Base-by-base conservation (phyloP, 2,329 filamentous ascomycete species). In the Verticillium isaacii region DNA sequence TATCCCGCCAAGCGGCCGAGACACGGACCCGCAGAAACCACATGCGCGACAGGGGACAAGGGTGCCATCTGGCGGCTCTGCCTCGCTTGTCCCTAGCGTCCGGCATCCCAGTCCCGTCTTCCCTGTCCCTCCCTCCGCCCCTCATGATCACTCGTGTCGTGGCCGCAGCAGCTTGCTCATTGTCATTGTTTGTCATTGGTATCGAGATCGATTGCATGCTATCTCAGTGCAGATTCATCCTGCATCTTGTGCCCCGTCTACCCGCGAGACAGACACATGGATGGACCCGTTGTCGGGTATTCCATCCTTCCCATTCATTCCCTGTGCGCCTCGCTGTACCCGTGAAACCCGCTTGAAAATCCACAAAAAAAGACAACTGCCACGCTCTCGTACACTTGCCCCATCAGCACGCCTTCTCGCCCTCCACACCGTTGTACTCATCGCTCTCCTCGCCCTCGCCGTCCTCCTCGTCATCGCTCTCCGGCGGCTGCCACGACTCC, bases 401-500 rank as follows among this genome's bases (percentile, higher is more conserved):
- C 34, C 52, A 23, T 14, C 56, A 29, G 15, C 29, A 57, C 32
- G 7, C 23, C 52, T 32, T 23, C 32, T 34, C 25, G 5, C 15
- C 52, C 12, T 15, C 52, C 11, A 25, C 12, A 12, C 11, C 36
- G 1, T 15, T 34, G 36, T 32, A 34, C 52, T 63, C 62, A 11
- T 65, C 64, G 11, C 52, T 55, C n/a, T 73, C 72, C 65, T 72
- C 68, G 36, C 70, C 70, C 17, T 78, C 73, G 29, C 71, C 72
- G 12, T 71, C 71, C 36, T 74, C 71, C 0, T 80, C 81, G 2
- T 85, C 85, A 23, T 88, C 86, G 5, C 84, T 81, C 56, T 85
- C 84, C 11, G 88, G 89, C 19, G 82, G 90, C 73, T 86, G 89
- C 90, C 83, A 94, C 0, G 90, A 90, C 72, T 93, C 90, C 74